Base-by-base conservation (phyloP, 352 stramenopile genomes). In the Phytophthora sojae region DNA sequence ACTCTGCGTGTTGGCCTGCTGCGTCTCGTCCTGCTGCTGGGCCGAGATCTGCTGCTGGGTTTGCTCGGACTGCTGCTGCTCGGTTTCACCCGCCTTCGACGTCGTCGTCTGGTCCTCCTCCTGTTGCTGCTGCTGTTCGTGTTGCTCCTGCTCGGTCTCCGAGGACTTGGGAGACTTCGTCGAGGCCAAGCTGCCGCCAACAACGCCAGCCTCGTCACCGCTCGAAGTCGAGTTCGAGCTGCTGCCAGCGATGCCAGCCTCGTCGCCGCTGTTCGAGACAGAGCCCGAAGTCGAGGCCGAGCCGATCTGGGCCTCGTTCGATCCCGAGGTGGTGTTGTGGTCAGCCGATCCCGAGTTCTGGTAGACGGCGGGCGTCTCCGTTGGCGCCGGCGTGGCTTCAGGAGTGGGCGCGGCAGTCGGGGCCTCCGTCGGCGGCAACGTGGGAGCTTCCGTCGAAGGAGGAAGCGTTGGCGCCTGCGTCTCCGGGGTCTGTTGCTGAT, bases 1-100 rank as follows among this genome's bases (percentile, higher is more conserved):
- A 25, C 60, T 75, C 72, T 89, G 79, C 12, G 67, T 82, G 68
- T 85, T 91, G 23, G 66, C 74, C 53, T 80, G 66, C 11, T 73
- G 63, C 12, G 67, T 61, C 50, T 69, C 42, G 45, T 64, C 67
- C 65, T 74, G 69, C 15, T 71, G 55, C 57, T 77, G 66, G 25
- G 57, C 67, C 5, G 55, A 25, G 29, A 65, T 68, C 54, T 72
- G 57, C 23, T 68, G 67, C 17, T 54, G 64, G 37, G 63, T 64
- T 6, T 65, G 45, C n/a, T 58, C 54, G 6, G 47, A 54, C 29
- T 70, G 62, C 44, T 61, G 56, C 30, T 64, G 35, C 39, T 47
- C 39, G 6, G 58, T 59, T 19, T 26, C 37, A n/a, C 61, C 68
- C 17, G 44, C 44, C 44, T 45, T 55, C 29, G 30, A 32, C 3